Percentiles rank a stretch among this genome's conserved stretches.
phyloP scores from a whole-genome alignment of 495 filamentous ascomycete species.

The Penicillium waksmanii region DNA sequence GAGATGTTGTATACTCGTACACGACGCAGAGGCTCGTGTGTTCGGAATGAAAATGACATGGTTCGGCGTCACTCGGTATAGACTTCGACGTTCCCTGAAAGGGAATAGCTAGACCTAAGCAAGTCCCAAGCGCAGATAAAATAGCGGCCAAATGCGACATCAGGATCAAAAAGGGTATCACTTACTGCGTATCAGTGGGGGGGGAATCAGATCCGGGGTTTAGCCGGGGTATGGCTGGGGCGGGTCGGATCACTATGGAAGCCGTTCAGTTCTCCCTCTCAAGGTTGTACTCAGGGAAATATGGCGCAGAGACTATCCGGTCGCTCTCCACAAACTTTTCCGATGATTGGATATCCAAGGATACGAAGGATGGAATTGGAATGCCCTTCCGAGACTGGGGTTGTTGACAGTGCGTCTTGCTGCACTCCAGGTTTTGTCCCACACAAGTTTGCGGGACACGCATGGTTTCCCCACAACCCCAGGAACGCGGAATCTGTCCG shows the following conservation, averaged over 20 bases:
- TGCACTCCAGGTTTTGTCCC: slow-evolving; percentile 5
- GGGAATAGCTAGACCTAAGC: background rate
- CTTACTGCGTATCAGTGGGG: background rate
- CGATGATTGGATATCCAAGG: background rate
- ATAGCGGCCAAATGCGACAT: background rate
- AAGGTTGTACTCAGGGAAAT: background rate
- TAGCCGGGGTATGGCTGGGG: slow-evolving; percentile 5
- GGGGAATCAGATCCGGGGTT: slow-evolving; percentile 1
- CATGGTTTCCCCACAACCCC: slow-evolving; percentile 8
- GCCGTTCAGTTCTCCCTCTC: background rate
- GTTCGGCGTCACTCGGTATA: background rate
- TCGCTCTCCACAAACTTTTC: background rate
- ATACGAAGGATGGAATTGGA: background rate
- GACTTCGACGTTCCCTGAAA: background rate
- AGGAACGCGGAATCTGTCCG: slow-evolving; percentile 1
- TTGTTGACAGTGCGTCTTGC: background rate
- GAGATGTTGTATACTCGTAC: background rate
- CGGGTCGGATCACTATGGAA: slow-evolving; percentile 1
- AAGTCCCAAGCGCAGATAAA: background rate
- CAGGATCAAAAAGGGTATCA: background rate
- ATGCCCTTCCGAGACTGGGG: background rate
- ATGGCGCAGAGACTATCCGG: background rate
- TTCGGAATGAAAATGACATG: background rate
- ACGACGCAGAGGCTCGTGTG: background rate
- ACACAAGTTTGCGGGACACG: slow-evolving; percentile 2